Percentiles rank a stretch among this genome's conserved stretches.
phyloP scores from a whole-genome alignment of 2,329 filamentous ascomycete genomes.

The Fusarium decemcellulare region DNA sequence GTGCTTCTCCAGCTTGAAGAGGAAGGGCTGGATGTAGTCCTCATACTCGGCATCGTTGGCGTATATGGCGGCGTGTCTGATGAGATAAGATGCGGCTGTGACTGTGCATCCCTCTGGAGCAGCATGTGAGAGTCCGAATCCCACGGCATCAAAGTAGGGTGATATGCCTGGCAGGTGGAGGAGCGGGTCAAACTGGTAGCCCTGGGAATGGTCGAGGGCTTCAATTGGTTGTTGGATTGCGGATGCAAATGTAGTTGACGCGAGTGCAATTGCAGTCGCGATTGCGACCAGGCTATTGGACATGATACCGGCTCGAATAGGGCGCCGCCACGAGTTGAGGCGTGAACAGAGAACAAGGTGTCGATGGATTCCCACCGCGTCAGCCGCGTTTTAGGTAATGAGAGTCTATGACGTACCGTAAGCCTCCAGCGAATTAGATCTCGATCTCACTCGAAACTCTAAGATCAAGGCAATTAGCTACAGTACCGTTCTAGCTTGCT shows the following conservation, averaged over 20 bases:
- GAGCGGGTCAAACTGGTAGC: conserved; percentile 43
- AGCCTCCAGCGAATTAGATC: background rate
- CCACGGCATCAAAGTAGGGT: conserved; percentile 44
- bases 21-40: conserved; percentile 42
- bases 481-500: too few relatives aligned
- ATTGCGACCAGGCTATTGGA: conserved; percentile 9
- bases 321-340: background rate
- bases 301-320: conserved; percentile 11
- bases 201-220: conserved; percentile 37
- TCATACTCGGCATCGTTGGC: conserved; percentile 44
- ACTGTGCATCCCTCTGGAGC: conserved; percentile 42
- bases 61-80: conserved; percentile 42
- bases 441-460: background rate
- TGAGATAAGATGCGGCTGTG: conserved; percentile 40
- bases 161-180: conserved; percentile 43
- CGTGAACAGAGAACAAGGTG: too few relatives aligned
- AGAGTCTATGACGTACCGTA: conserved; percentile 11
- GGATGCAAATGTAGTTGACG: conserved; percentile 8
- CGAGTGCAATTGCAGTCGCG: conserved; percentile 10
- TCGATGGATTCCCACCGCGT: too few relatives aligned
- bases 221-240: conserved; percentile 35
- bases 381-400: background rate
- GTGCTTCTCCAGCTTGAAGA: conserved; percentile 40
- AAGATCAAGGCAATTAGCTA: too few relatives aligned
- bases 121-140: conserved; percentile 37